These are phyloP conservation scores for Phoma sp. DNA, from an alignment of 2,329 filamentous ascomycete genomes.

Conservation along the genomic window DNA sequence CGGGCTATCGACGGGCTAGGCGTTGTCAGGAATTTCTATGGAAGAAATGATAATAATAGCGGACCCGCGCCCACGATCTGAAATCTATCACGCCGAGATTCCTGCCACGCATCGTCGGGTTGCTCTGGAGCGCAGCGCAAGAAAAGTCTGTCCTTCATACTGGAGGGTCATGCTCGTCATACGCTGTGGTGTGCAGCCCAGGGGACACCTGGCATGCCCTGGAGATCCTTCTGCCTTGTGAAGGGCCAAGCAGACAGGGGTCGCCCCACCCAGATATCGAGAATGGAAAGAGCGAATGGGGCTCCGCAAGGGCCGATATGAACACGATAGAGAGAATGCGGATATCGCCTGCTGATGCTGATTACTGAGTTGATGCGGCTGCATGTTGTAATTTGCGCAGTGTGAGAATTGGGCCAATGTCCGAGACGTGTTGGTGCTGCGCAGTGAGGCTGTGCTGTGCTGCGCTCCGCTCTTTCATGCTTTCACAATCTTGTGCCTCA, in stretches of 20 bases:
- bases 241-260: constrained; percentile 30
- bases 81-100: constrained; percentile 14
- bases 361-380: constrained; percentile 1
- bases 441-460: neutral
- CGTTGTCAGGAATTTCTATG: constrained; percentile 28
- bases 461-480: neutral
- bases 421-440: neutral
- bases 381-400: constrained; percentile 17
- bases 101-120: constrained; percentile 12
- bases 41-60: constrained; percentile 38
- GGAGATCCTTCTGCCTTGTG: constrained; percentile 16
- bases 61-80: constrained; percentile 18
- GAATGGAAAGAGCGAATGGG: constrained; percentile 25
- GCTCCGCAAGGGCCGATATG: constrained; percentile 28
- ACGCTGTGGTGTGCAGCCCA: constrained; percentile 25
- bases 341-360: constrained; percentile 20
- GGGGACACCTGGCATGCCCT: constrained; percentile 9
- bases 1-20: constrained; percentile 33
- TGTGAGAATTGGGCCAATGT: neutral
- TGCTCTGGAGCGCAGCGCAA: constrained; percentile 3
- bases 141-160: neutral
- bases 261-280: constrained; percentile 25
- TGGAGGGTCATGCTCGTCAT: constrained; percentile 24
- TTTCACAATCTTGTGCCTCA: constrained; percentile 23
- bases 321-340: constrained; percentile 19